These are phyloP conservation scores for Aspergillus sclerotioniger DNA, from an alignment of 495 filamentous ascomycete species.

Conservation along the genomic window DNA sequence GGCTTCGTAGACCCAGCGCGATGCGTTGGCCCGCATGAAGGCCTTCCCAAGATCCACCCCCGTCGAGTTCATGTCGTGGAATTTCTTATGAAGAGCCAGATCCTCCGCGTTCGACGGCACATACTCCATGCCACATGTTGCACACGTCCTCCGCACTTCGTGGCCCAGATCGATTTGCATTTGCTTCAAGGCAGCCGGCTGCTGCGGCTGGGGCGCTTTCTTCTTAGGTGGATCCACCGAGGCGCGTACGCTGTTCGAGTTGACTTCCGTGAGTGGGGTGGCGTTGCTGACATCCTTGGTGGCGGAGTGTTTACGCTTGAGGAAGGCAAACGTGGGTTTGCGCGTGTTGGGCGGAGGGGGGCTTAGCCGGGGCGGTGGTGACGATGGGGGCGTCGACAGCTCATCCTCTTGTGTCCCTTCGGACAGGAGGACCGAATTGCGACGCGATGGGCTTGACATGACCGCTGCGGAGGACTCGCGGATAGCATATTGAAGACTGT, in stretches of 20 bases:
- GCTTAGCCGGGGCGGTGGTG: slow-evolving; percentile 55
- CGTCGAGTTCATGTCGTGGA: slow-evolving; percentile 63
- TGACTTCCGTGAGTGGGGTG: slow-evolving; percentile 49
- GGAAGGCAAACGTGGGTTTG: slow-evolving; percentile 52
- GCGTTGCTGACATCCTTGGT: slow-evolving; percentile 32
- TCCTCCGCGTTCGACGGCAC: slow-evolving; percentile 65
- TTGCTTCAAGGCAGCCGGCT: slow-evolving; percentile 52
- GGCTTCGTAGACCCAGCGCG: slow-evolving; percentile 46
- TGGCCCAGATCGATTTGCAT: slow-evolving; percentile 67
- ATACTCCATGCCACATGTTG: slow-evolving; percentile 69
- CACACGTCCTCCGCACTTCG: slow-evolving; percentile 58
- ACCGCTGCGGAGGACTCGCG: slow-evolving; percentile 49
- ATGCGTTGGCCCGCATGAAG: slow-evolving; percentile 48
- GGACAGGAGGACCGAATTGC: slow-evolving; percentile 47
- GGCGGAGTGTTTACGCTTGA: slow-evolving; percentile 51
- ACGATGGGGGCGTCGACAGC: slow-evolving; percentile 50
- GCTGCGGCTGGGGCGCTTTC: slow-evolving; percentile 19
- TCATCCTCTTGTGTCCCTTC: slow-evolving; percentile 48
- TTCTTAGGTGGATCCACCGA: slow-evolving; percentile 40
- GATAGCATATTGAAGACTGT: slow-evolving; percentile 48
- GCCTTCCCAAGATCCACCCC: slow-evolving; percentile 63
- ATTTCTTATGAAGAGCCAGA: slow-evolving; percentile 61
- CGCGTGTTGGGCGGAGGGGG: slow-evolving; percentile 55
- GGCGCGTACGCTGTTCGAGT: slow-evolving; percentile 49
- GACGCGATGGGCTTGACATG: slow-evolving; percentile 50